phyloP scores from a whole-genome alignment of 768 basidiomycete genomes.

The Termitomyces sp. region DNA sequence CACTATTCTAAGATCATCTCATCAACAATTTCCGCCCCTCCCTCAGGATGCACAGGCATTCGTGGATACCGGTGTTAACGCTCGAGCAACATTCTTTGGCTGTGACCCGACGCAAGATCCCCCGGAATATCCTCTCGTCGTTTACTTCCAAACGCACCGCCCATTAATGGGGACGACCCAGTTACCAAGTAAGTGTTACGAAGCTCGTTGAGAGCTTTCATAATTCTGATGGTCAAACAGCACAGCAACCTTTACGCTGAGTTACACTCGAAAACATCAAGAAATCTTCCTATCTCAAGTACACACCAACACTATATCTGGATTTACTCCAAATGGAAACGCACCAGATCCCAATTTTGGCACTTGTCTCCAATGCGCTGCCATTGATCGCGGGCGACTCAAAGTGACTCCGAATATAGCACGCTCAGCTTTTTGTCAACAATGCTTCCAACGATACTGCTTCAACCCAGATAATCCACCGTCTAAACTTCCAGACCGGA shows the following conservation, averaged over 20 bases:
- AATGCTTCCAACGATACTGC: slow-evolving; percentile 52
- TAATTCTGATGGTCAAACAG: slow-evolving; percentile 26
- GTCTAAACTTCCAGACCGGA: slow-evolving; percentile 40
- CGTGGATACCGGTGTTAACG: slow-evolving; percentile 54
- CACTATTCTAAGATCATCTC: slow-evolving; percentile 39
- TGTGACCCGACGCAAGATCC: slow-evolving; percentile 50
- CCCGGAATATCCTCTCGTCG: slow-evolving; percentile 58
- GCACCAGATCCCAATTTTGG: slow-evolving; percentile 57
- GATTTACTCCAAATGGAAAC: slow-evolving; percentile 57
- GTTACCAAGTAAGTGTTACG: slow-evolving; percentile 50
- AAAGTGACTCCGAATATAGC: slow-evolving; percentile 26
- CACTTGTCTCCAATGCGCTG: slow-evolving; percentile 65
- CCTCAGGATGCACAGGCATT: slow-evolving; percentile 48
- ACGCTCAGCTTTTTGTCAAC: slow-evolving; percentile 36
- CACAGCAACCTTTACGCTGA: slow-evolving; percentile 52
- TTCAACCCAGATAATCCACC: slow-evolving; percentile 42
- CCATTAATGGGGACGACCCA: slow-evolving; percentile 52
- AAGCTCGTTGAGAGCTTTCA: not conserved
- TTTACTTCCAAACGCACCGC: slow-evolving; percentile 81
- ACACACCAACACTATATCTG: slow-evolving; percentile 46
- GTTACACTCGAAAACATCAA: slow-evolving; percentile 51
- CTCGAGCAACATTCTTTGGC: slow-evolving; percentile 75
- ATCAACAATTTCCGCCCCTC: slow-evolving; percentile 62
- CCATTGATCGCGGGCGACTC: slow-evolving; percentile 46
- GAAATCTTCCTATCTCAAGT: slow-evolving; percentile 59